Base-by-base conservation (phyloP, 148 eudicot genomes). In the Amaranthus hypochondriacus region DNA sequence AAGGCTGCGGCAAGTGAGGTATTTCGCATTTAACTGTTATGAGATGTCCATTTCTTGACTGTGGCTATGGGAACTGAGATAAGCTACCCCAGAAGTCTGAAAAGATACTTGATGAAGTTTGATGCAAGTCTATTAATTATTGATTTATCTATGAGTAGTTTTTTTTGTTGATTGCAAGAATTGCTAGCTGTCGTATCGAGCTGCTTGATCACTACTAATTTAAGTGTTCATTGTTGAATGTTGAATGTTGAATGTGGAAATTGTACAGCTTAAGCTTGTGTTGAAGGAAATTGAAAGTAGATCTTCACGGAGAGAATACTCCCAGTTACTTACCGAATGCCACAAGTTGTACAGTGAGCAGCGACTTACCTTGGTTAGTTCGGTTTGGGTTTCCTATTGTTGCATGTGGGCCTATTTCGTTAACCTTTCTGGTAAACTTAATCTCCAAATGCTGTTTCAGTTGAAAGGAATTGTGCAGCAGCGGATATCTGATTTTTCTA, bases 1-100 rank as follows among this genome's bases (percentile, higher is more conserved):
- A 92, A 90, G 84, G 97, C 97, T 64, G 99, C 99, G 79, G 94
- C 99, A 70, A 92, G 91, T 84, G 99, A 95, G 97, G 99, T 92
- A 84, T 73, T 71, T 51, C 7, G 39, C 76, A 42, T 42, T 13
- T 70, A 46, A 47, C 42, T 21, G 18, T 21, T 69, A 18, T 56
- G 66, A 5, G 4, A 68, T 54, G 3, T 43, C 28, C 48, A 6
- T 62, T 28, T 9, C 5, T 28, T 53, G 59, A 28, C 18, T 78
- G 56, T 68, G 11, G 50, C 15, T 43, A 71, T 62, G 7, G 50
- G 50, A 9, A 70, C 39, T 28, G 39, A 28, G 39, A 28, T 28
- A 28, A 28, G 51, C 51, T 62, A 28, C 52, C 58, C 39, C 62
- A 51, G 69, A 18, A 65, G 53, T 74, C 39, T 53, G 28, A n/a